Evolutionary conservation across 768 basidiomycete genomes (phyloP).

Genomic region (Strobilomyces echinocephalus): DNA sequence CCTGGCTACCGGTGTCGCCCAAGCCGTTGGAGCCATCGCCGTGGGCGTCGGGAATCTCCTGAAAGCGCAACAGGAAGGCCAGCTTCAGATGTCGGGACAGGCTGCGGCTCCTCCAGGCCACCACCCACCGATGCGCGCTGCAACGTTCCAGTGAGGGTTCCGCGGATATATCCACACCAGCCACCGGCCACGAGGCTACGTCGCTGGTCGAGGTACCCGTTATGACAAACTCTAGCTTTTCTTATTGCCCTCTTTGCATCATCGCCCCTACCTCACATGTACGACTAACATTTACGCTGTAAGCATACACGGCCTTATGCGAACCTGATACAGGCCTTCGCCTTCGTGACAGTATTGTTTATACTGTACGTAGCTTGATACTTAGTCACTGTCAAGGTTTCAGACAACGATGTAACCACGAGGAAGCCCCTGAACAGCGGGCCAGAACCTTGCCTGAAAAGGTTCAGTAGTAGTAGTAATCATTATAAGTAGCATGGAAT

Average conservation of each 20-base stretch:
- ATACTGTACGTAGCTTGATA: conserved; percentile 18
- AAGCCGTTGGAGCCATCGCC: conserved; percentile 76
- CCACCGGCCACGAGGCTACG: conserved; percentile 3
- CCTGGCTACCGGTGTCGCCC: conserved; percentile 67
- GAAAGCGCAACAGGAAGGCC: conserved; percentile 44
- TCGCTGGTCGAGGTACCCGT: conserved; percentile 23
- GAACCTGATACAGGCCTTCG: conserved; percentile 13
- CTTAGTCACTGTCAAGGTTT: conserved; percentile 15
- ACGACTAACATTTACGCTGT: conserved; percentile 6
- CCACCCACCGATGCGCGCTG: conserved; percentile 27
- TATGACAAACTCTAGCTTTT: conserved; percentile 19
- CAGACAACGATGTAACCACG: conserved; percentile 27
- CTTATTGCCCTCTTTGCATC: conserved; percentile 19
- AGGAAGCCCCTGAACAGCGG: conserved; percentile 21
- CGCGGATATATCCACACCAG: background rate
- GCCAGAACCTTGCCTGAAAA: conserved; percentile 24
- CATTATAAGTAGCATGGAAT: conserved; percentile 11
- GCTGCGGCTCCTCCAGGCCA: conserved; percentile 14
- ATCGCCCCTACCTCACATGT: conserved; percentile 5
- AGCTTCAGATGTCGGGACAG: conserved; percentile 27
- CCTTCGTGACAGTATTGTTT: conserved; percentile 7
- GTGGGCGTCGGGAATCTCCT: conserved; percentile 63
- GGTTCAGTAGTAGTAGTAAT: conserved; percentile 17
- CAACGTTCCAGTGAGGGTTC: conserved; percentile 25
- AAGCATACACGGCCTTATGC: conserved; percentile 2